Percentiles rank a stretch among this genome's conserved stretches.
phyloP scores from a whole-genome alignment of 2,329 filamentous ascomycete species.

The Orbilia blumenaviensis region DNA sequence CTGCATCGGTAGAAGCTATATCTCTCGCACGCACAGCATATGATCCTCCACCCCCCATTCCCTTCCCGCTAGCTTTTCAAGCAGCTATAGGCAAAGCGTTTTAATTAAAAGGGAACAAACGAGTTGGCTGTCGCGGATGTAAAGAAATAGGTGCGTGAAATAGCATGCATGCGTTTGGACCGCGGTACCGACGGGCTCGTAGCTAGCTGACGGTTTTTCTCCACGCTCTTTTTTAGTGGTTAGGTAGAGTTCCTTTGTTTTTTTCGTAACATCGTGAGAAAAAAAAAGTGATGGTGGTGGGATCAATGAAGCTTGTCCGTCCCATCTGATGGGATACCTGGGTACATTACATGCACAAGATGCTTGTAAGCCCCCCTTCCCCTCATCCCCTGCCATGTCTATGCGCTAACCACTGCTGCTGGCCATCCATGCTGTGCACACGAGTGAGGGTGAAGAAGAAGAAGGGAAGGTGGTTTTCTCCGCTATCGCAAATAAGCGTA shows the following conservation, averaged over 20 bases:
- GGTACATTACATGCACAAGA: slow-evolving; percentile 17
- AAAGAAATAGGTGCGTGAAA: too few relatives aligned
- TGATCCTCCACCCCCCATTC: neutral
- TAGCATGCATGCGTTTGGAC: slow-evolving; percentile 10
- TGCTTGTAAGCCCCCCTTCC: slow-evolving; percentile 26
- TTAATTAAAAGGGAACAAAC: neutral
- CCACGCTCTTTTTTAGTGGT: neutral
- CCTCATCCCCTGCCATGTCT: too few relatives aligned
- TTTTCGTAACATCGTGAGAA: neutral
- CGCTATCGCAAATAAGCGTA: slow-evolving; percentile 24
- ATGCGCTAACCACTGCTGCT: slow-evolving; percentile 35
- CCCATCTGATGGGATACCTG: slow-evolving; percentile 37
- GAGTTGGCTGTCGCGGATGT: too few relatives aligned
- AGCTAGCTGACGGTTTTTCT: neutral
- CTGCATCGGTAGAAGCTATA: slow-evolving; percentile 20
- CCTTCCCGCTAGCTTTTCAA: too few relatives aligned
- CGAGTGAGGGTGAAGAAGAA: slow-evolving; percentile 19
- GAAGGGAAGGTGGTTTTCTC: slow-evolving; percentile 19
- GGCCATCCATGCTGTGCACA: slow-evolving; percentile 36
- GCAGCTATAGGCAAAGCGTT: too few relatives aligned
- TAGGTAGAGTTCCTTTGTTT: too few relatives aligned
- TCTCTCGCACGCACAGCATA: slow-evolving; percentile 13
- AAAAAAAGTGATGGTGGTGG: neutral
- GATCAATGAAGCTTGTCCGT: slow-evolving; percentile 22
- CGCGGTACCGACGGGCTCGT: too few relatives aligned